A percentile compares a stretch with the other conserved stretches of the same genome.
phyloP scores from a whole-genome alignment of 768 basidiomycete genomes.

The Jaapia argillacea region DNA sequence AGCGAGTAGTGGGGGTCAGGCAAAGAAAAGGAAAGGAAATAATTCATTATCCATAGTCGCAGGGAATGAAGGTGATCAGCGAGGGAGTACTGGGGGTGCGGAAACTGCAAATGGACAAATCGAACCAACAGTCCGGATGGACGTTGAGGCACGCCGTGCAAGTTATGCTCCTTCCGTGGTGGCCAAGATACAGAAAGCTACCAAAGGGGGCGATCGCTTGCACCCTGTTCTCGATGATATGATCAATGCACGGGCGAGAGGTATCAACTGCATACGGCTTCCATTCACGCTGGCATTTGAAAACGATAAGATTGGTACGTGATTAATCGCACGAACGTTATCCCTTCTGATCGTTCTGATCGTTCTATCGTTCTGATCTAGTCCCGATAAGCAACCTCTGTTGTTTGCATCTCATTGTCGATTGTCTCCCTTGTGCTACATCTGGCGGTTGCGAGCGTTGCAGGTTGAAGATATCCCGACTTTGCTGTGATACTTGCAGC shows the following conservation, averaged over 20 bases:
- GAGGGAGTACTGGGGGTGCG: neutral
- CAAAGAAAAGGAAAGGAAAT: no score
- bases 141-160: no score
- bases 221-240: neutral
- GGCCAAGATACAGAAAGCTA: neutral
- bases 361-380: neutral
- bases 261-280: neutral
- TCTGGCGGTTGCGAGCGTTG: neutral
- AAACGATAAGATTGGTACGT: neutral
- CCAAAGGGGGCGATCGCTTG: neutral
- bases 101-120: neutral
- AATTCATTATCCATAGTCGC: neutral
- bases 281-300: neutral
- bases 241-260: neutral
- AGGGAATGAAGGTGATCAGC: neutral
- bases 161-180: no score
- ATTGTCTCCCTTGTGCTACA: neutral
- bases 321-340: conserved; percentile 10
- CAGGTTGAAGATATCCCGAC: no score
- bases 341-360: conserved; percentile 16
- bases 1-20: neutral
- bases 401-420: neutral
- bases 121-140: neutral
- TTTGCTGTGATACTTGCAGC: neutral
- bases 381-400: no score